Percentiles rank a stretch among this genome's conserved stretches.
Conservation (phyloP, 2,329 filamentous ascomycete species). For the Aspergillus persii region DNA sequence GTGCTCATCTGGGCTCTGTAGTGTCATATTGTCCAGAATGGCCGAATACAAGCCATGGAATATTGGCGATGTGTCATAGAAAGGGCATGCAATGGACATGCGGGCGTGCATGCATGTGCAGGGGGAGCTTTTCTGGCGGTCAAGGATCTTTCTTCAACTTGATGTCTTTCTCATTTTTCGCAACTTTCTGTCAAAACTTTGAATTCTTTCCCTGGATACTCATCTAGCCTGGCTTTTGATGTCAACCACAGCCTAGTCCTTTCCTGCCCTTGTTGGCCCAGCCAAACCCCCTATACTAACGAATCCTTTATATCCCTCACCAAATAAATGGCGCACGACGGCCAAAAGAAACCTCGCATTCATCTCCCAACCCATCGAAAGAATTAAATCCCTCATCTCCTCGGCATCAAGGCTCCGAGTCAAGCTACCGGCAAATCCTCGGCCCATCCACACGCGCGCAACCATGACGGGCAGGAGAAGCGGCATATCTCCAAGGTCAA, state of each 20-base stretch:
- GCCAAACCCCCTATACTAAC: background rate
- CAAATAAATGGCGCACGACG: background rate
- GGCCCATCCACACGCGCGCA: background rate
- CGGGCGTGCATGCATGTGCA: slow-evolving; percentile 1
- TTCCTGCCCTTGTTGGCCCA: background rate
- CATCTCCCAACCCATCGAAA: background rate
- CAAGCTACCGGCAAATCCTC: slow-evolving; percentile 7
- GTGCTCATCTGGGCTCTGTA: background rate
- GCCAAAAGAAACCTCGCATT: background rate
- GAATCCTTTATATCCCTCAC: background rate
- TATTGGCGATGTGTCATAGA: background rate
- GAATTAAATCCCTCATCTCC: background rate
- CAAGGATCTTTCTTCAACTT: background rate
- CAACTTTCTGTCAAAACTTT: background rate
- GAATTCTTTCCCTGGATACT: background rate
- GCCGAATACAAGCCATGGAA: background rate
- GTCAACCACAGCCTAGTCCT: background rate
- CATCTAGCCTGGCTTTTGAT: background rate
- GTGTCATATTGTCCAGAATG: background rate
- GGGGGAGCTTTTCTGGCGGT: background rate
- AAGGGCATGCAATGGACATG: background rate
- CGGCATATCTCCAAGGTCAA: background rate
- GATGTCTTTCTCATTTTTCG: background rate
- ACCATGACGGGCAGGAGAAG: background rate
- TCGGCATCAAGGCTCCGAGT: background rate